Percentiles rank a stretch among this genome's conserved stretches.
Conservation (phyloP, 345 rosid species). For the Linum lewisii region DNA sequence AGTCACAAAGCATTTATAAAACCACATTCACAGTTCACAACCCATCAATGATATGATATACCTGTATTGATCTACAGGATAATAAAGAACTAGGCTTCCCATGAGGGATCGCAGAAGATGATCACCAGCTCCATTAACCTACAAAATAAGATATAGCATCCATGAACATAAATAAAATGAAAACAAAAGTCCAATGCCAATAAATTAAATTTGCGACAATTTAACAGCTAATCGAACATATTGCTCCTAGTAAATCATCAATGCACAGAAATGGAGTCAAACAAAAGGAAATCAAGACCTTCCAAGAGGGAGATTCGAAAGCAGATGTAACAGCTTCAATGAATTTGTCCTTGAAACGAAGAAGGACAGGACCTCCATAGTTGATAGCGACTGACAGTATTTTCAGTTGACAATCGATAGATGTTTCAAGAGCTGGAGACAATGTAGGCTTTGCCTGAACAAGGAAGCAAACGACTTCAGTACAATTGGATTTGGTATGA, state of each 20-base stretch:
- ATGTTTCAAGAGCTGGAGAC: constrained; percentile 92
- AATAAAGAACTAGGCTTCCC: constrained; percentile 82
- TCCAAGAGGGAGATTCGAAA: constrained; percentile 93
- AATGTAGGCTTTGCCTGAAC: constrained; percentile 59
- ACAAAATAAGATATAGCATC: constrained; percentile 13
- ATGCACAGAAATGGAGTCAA: constrained; percentile 12
- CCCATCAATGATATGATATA: constrained; percentile 22
- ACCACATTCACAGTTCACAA: constrained; percentile 3
- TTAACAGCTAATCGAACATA: constrained; percentile 5
- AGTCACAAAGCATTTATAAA: neutral
- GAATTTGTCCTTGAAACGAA: constrained; percentile 37
- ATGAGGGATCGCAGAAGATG: constrained; percentile 86
- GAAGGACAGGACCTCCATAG: constrained; percentile 84
- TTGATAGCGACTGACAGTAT: constrained; percentile 78
- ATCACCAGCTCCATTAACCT: constrained; percentile 97
- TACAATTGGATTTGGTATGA: constrained; percentile 14
- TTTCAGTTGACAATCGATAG: constrained; percentile 90
- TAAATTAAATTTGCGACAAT: neutral
- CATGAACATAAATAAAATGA: constrained; percentile 6
- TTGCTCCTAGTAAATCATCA: constrained; percentile 1
- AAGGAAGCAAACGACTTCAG: constrained; percentile 9
- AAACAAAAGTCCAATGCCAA: constrained; percentile 1
- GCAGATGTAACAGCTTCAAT: constrained; percentile 70
- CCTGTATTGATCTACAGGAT: constrained; percentile 88
- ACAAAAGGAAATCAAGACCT: constrained; percentile 36